These are phyloP conservation scores for Meyerozyma elateridarum DNA, from an alignment of 1,139 yeast genomes.

Conservation along the genomic window DNA sequence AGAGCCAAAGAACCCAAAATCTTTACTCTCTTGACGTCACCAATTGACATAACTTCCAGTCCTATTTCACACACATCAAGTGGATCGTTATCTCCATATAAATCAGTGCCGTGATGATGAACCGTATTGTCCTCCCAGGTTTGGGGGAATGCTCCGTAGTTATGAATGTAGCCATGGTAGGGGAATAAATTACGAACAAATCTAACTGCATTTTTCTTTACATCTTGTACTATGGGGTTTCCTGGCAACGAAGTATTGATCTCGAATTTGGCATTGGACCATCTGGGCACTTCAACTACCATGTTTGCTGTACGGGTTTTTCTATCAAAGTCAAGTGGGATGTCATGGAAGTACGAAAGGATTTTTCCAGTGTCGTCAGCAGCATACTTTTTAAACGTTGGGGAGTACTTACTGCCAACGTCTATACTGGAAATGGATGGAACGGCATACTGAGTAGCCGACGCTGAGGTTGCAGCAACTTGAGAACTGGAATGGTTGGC, in stretches of 20 bases:
- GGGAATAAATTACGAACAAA: conserved; percentile 93
- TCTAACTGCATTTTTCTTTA: conserved; percentile 78
- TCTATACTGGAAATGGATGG: background rate
- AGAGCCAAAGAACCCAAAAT: conserved; percentile 90
- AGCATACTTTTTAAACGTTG: conserved; percentile 30
- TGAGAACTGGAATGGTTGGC: too few relatives aligned
- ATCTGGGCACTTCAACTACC: conserved; percentile 88
- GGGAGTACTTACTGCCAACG: conserved; percentile 1
- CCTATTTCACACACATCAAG: conserved; percentile 96
- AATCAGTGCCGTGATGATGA: conserved; percentile 28
- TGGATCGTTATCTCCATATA: conserved; percentile 93
- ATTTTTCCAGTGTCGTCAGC: conserved; percentile 67
- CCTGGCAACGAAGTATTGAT: conserved; percentile 61
- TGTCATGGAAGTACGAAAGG: conserved; percentile 73
- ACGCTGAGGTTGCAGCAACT: too few relatives aligned
- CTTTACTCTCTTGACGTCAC: conserved; percentile 79
- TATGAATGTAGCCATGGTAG: conserved; percentile 92
- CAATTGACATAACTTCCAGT: conserved; percentile 59
- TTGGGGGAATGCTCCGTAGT: conserved; percentile 98
- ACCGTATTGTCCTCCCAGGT: conserved; percentile 83
- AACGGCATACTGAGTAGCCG: background rate
- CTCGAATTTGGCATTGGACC: conserved; percentile 89
- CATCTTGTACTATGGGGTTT: conserved; percentile 84
- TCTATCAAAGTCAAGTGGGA: conserved; percentile 63
- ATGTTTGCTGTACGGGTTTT: conserved; percentile 69